Conservation (phyloP, 495 filamentous ascomycete genomes). For the Aspergillus saccharolyticus region DNA sequence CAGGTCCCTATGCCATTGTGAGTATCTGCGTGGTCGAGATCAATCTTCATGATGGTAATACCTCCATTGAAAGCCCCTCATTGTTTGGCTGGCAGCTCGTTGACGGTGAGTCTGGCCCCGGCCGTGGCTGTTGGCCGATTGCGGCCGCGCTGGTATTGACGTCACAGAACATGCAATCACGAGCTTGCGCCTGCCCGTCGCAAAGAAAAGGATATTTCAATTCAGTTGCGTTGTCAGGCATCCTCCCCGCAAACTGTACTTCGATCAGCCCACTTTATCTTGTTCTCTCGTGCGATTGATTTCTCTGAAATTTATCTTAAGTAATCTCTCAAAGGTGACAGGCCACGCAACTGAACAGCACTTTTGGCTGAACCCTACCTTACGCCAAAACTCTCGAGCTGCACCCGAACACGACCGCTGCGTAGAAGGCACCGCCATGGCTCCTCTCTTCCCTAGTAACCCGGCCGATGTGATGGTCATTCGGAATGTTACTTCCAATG, state of each 20-base stretch:
- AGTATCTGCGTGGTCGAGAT: too few species aligned
- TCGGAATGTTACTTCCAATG: conserved; percentile 69
- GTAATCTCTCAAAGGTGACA: neutral
- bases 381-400: neutral
- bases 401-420: neutral
- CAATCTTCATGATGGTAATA: too few species aligned
- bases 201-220: neutral
- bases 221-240: neutral
- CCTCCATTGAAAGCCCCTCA: too few species aligned
- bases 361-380: neutral
- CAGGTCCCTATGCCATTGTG: neutral
- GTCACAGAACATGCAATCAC: neutral
- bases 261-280: neutral
- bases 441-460: conserved; percentile 52
- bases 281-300: neutral
- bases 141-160: neutral
- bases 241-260: neutral
- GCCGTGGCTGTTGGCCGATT: neutral
- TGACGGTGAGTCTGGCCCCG: neutral
- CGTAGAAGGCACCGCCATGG: conserved; percentile 9
- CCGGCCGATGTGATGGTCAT: conserved; percentile 82
- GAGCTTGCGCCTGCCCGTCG: neutral
- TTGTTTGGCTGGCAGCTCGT: neutral
- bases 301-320: neutral
- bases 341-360: neutral